Evolutionary conservation across 2,329 filamentous ascomycete genomes (phyloP), one percentile per base, ranked within the genome.

Genomic region (Phialophora expanda): DNA sequence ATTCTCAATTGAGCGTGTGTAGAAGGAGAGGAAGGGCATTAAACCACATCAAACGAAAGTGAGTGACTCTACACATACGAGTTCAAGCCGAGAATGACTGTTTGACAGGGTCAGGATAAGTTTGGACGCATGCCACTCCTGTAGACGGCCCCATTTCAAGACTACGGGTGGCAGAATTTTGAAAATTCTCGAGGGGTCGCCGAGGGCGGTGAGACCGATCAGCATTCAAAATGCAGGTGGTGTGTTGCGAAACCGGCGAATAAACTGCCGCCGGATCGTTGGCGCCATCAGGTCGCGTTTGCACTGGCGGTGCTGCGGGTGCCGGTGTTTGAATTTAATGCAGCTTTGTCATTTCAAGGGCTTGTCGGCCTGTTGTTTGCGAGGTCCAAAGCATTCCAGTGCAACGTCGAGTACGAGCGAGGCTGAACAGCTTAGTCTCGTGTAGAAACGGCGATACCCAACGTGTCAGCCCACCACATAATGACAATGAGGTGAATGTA

Each of bases 141-240:
- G 28, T 12, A 34, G 48, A 26, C 38, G 46, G 57, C 41, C 46
- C 57, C 41, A 55, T 28, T n/a, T 44, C 51, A 34, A 57, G 28
- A 38, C 50, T 50, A 28, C n/a, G 4, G 20, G n/a, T 57, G 63
- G 64, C 64, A 66, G 64, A 66, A 66, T 66, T 53, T 54, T 38
- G 46, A 66, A 66, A 66, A 66, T 41, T 55, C 46, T 65, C 50
- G 48, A 55, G 50, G 44, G 57, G 50, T 34, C 22, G 17, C 41
- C 24, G 17, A 32, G 54, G 59, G 46, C 55, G 64, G 64, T 61
- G 60, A 61, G 41, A 24, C 20, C 11, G 46, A 34, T 51, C 46
- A 44, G 38, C 38, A 44, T 44, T n/a, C 17, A 8, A 8, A 44
- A 44, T 44, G 38, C 38, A 44, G 38, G 38, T 44, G 38, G 17